phyloP scores from a whole-genome alignment of 192 early-diverging fungal genomes.

The Gaertneriomyces semiglobifer region DNA sequence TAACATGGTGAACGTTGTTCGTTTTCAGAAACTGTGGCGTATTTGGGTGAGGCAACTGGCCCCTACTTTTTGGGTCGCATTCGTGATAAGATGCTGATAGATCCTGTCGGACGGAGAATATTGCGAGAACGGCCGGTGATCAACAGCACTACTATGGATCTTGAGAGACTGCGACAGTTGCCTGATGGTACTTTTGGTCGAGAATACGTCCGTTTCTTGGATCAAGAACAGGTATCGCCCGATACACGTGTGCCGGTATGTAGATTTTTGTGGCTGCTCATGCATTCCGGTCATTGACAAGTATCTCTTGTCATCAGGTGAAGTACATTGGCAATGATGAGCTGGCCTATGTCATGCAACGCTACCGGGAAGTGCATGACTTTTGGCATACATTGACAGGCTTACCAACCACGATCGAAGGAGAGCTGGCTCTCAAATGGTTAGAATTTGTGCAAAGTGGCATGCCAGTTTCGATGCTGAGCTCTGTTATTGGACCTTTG shows the following conservation, averaged over 20 bases:
- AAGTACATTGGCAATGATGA: constrained; percentile 87
- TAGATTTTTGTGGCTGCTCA: background rate
- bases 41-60: constrained; percentile 87
- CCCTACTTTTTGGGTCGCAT: constrained; percentile 63
- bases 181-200: constrained; percentile 78
- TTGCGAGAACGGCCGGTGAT: constrained; percentile 78
- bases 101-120: constrained; percentile 74
- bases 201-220: constrained; percentile 79
- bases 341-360: constrained; percentile 87
- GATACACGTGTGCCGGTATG: constrained; percentile 72
- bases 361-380: constrained; percentile 93
- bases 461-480: constrained; percentile 81
- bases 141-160: constrained; percentile 63
- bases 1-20: background rate
- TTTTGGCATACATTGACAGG: constrained; percentile 90
- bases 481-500: constrained; percentile 79
- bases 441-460: constrained; percentile 91
- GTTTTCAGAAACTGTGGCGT: constrained; percentile 74
- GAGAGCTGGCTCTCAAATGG: constrained; percentile 92
- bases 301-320: constrained; percentile 46
- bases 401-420: constrained; percentile 75
- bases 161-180: constrained; percentile 59
- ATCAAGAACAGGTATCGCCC: constrained; percentile 73
- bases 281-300: too few relatives aligned
- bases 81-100: constrained; percentile 74